A percentile compares a stretch with the other conserved stretches of the same genome.
phyloP scores from a whole-genome alignment of 2,329 filamentous ascomycete species.

The Claviceps monticola region DNA sequence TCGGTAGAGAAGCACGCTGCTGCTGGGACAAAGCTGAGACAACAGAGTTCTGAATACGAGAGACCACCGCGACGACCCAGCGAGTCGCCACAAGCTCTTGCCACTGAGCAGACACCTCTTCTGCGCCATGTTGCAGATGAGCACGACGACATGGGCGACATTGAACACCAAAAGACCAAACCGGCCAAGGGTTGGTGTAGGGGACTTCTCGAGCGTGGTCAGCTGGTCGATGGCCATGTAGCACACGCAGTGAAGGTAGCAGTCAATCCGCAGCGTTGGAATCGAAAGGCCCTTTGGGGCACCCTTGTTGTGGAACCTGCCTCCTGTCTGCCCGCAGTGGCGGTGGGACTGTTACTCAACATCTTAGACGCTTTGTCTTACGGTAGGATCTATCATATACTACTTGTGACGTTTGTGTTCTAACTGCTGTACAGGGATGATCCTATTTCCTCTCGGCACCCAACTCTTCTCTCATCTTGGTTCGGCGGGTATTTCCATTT shows the following conservation, averaged over 20 bases:
- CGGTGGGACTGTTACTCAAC: constrained; percentile 80
- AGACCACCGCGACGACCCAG: constrained; percentile 5
- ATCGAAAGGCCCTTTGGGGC: constrained; percentile 49
- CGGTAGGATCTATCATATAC: constrained; percentile 34
- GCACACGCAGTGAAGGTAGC: constrained; percentile 21
- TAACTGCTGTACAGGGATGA: constrained; percentile 49
- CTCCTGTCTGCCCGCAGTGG: constrained; percentile 67
- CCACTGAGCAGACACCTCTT: constrained; percentile 35
- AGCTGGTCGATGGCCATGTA: constrained; percentile 19
- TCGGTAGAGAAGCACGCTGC: not conserved
- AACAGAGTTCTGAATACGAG: not conserved
- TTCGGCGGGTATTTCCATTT: constrained; percentile 92
- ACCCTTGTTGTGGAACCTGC: constrained; percentile 52
- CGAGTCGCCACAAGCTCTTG: constrained; percentile 5
- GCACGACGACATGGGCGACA: constrained; percentile 23
- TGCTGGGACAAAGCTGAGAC: constrained; percentile 1
- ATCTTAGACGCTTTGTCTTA: constrained; percentile 92
- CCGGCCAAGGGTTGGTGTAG: constrained; percentile 20
- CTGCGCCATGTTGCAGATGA: constrained; percentile 21
- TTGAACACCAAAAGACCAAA: constrained; percentile 36
- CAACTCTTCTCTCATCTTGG: constrained; percentile 76
- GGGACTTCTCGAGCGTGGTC: constrained; percentile 17
- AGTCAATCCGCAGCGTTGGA: constrained; percentile 57
- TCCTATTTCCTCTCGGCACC: constrained; percentile 82
- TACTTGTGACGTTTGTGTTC: constrained; percentile 4